Evolutionary conservation across 257 asterid genomes (phyloP), one percentile per base, ranked within the genome.

Genomic region (Penstemon eatonii): DNA sequence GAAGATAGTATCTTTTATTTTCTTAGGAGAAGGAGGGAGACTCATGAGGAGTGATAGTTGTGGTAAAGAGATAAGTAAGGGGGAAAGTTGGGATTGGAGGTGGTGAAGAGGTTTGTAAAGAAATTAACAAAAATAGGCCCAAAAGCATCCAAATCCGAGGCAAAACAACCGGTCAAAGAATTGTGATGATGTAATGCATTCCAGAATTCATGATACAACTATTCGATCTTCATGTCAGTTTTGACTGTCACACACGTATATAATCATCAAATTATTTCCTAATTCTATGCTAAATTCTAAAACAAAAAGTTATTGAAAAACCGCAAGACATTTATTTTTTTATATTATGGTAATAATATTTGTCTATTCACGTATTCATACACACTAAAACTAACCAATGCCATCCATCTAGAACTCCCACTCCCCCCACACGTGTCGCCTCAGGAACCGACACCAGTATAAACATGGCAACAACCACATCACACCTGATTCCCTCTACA

Each of bases 381-480:
- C 33, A 25, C 2, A 25, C 18, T 15, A 15, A n/a, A n/a, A n/a
- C 33, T 25, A 25, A 25, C 33, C 33, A 25, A 25, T 25, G 33
- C 33, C 33, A 25, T 25, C 25, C 25, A 19, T 19, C 60, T 18
- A 55, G 40, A 37, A 59, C 7, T 4, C 12, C 40, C 1, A 39
- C 47, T 1, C 15, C 5, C 3, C 10, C 3, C 12, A 69, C 63
- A 75, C 76, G 72, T 70, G 73, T 66, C 75, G 5, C 13, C 63
- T 69, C 45, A 13, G 9, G 3, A 19, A 4, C 38, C 36, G 6
- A 58, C 6, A 37, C 49, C 54, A 41, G 50, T 42, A 60, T 15
- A 56, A 66, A 62, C 11, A 67, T 72, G 81, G 5, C 41, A 68
- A 73, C 76, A 65, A 54, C 80, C 56, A 0, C 61, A 12, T 79